Base-by-base conservation (phyloP, 139 green algal species). In the Trebouxia sp. region DNA sequence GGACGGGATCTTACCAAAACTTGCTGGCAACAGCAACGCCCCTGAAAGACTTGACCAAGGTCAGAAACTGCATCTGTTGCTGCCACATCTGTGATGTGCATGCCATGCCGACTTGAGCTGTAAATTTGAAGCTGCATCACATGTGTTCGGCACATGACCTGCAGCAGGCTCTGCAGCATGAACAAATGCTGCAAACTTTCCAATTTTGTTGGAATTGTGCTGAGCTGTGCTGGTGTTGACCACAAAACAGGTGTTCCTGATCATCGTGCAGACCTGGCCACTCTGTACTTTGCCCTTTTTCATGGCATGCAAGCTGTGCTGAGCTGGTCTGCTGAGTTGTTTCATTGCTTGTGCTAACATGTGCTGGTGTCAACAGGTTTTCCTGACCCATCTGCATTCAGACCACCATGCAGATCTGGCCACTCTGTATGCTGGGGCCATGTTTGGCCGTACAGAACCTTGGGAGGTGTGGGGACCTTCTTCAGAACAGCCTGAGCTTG, bases 321-420 rank as follows among this genome's bases (percentile, higher is more conserved):
- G 12, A 9, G 43, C 39, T 12, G 39, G 11, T 24, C 15, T 38
- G 22, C 37, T 20, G 17, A 37, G 70, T 20, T 39, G 43, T 32
- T 39, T 14, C 56, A 48, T 7, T 70, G 42, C 58, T 47, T 37
- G 10, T 30, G 20, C 43, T 76, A n/a, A 28, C 9, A 22, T n/a
- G 28, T 35, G 15, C 24, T 39, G 41, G 14, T 47, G 38, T 32
- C 11, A 17, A 50, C 81, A 85, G 81, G 81, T 85, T 24, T 89
- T 89, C 65, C 75, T 89, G n/a, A 82, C 82, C 10, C 85, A 89
- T 72, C 41, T 89, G 55, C 85, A 89, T 69, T 82, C 65, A 26
- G 85, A 89, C 66, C 85, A 89, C 82, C 77, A 81, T 50, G 85
- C 82, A 43, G 85, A 89, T 45, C 82, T 89, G 79, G 85, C 85